Conservation (phyloP, 108 stramenopile genomes). For the Skeletonema tropicum region DNA sequence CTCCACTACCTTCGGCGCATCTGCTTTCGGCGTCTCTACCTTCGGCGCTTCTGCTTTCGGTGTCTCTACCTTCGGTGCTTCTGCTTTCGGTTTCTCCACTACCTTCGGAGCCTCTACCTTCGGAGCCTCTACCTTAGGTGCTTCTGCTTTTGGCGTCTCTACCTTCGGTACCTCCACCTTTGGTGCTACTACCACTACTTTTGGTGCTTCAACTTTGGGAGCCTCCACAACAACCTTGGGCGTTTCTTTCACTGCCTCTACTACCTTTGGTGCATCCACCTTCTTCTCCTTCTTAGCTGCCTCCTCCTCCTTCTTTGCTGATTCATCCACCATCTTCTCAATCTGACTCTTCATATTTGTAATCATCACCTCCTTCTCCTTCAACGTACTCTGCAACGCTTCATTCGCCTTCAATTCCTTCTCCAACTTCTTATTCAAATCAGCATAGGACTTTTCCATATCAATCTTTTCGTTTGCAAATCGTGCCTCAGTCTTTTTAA, state of each 20-base stretch:
- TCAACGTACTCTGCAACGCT: background rate
- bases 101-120: no score
- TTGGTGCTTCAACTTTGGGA: background rate
- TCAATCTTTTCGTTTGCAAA: constrained; percentile 1
- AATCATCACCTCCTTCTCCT: constrained; percentile 8
- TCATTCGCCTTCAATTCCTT: constrained; percentile 2
- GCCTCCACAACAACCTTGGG: background rate
- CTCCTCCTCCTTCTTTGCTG: background rate
- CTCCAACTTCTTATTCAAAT: background rate
- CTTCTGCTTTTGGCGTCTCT: background rate
- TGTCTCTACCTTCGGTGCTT: no score
- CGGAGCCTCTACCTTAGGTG: background rate
- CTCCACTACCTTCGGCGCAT: background rate
- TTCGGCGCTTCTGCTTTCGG: no score
- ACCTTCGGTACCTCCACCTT: background rate
- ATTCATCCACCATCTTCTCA: background rate
- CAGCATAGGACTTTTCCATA: background rate
- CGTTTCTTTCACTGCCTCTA: no score
- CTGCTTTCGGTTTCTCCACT: no score
- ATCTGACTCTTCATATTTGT: constrained; percentile 6
- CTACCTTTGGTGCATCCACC: no score
- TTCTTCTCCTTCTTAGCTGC: background rate
- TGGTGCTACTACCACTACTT: background rate
- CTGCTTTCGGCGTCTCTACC: background rate
- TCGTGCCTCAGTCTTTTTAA: background rate